phyloP scores from a whole-genome alignment of 2,329 filamentous ascomycete genomes.

The Trichocomaceae sp. region DNA sequence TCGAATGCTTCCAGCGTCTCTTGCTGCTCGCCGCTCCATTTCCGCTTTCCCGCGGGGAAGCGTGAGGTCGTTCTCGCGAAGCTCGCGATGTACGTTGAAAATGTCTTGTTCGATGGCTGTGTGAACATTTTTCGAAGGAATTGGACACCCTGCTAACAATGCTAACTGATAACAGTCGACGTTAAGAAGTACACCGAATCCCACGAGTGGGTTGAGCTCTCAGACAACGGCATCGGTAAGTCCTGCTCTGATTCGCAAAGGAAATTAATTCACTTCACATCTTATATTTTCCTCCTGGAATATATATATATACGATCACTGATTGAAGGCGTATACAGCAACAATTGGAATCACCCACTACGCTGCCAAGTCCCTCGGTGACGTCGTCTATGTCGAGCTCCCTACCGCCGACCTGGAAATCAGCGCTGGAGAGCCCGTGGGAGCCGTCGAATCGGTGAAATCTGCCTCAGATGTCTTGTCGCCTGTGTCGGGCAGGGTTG shows the following conservation, averaged over 20 bases:
- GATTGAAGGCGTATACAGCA: slow-evolving; percentile 33
- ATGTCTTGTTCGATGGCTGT: background rate
- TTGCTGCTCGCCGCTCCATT: slow-evolving; percentile 21
- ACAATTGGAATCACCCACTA: slow-evolving; percentile 82
- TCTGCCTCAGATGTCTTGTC: slow-evolving; percentile 96
- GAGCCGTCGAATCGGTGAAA: slow-evolving; percentile 97
- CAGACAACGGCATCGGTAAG: slow-evolving; percentile 67
- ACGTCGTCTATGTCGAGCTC: slow-evolving; percentile 96
- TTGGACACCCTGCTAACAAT: slow-evolving; percentile 16
- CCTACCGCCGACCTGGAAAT: slow-evolving; percentile 65
- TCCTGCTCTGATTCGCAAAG: background rate
- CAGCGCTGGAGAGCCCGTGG: slow-evolving; percentile 72
- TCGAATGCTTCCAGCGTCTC: slow-evolving; percentile 25
- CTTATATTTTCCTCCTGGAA: background rate
- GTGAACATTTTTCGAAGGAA: background rate
- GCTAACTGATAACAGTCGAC: slow-evolving; percentile 27
- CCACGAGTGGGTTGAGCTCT: slow-evolving; percentile 96
- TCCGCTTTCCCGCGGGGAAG: slow-evolving; percentile 37
- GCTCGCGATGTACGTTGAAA: slow-evolving; percentile 30
- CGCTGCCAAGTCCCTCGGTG: slow-evolving; percentile 84
- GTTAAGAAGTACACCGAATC: slow-evolving; percentile 87
- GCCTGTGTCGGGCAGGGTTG: slow-evolving; percentile 71
- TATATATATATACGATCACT: no score
- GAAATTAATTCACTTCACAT: background rate
- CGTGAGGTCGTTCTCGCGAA: slow-evolving; percentile 36